Conservation (phyloP, 148 eudicot genomes). For the Selenicereus undatus region DNA sequence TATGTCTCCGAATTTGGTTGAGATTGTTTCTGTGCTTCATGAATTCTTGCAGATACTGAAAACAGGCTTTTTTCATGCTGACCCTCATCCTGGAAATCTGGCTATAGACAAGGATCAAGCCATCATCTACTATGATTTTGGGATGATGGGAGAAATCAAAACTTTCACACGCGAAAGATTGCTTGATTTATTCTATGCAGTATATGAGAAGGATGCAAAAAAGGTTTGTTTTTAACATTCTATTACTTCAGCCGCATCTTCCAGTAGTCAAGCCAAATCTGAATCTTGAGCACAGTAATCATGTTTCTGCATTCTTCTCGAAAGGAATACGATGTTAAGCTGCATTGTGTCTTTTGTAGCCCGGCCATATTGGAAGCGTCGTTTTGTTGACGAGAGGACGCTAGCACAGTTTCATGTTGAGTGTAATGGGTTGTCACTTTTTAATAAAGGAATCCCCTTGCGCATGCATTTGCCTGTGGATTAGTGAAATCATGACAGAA, state of each 20-base stretch:
- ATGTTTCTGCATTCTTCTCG: neutral
- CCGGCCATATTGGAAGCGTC: neutral
- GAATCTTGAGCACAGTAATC: neutral
- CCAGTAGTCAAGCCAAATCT: neutral
- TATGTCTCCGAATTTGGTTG: neutral
- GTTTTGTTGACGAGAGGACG: neutral
- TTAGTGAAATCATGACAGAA: neutral
- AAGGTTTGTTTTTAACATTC: constrained; percentile 47
- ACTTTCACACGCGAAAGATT: constrained; percentile 82
- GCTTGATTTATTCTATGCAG: constrained; percentile 83
- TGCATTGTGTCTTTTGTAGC: neutral
- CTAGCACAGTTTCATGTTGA: neutral
- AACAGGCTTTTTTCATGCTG: constrained; percentile 98
- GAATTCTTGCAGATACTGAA: constrained; percentile 60
- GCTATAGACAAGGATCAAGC: constrained; percentile 94
- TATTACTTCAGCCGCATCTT: neutral
- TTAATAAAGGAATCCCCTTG: neutral
- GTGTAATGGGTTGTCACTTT: neutral
- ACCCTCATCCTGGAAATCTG: constrained; percentile 99
- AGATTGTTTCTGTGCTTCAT: neutral
- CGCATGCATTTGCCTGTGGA: neutral
- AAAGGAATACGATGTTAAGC: neutral
- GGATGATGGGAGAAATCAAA: constrained; percentile 99
- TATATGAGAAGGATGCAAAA: constrained; percentile 90
- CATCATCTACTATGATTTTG: constrained; percentile 93